These are phyloP conservation scores for Hanseniaspora gamundiae DNA, from an alignment of 1,139 yeast species.

Conservation along the genomic window DNA sequence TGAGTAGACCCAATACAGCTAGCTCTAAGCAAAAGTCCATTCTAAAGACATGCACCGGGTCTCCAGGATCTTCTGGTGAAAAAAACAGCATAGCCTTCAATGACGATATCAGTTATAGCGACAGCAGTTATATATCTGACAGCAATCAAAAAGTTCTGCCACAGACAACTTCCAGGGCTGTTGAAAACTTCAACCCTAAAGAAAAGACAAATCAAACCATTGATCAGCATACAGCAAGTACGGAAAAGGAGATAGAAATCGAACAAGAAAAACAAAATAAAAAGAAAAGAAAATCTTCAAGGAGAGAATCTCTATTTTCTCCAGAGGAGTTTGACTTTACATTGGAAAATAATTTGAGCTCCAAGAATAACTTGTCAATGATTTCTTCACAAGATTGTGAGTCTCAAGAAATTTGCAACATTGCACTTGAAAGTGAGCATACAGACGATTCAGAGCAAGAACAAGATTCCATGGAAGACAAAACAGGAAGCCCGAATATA, in stretches of 20 bases:
- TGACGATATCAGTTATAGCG: neutral
- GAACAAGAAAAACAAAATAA: slow-evolving; percentile 8
- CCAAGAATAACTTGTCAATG: neutral
- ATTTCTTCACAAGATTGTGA: neutral
- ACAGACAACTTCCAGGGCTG: too few species aligned
- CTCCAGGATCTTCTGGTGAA: neutral
- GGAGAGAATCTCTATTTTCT: slow-evolving; percentile 29
- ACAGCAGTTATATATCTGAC: neutral
- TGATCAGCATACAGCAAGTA: neutral
- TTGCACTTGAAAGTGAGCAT: neutral
- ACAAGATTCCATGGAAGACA: too few species aligned
- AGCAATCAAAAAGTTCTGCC: too few species aligned
- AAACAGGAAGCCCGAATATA: too few species aligned
- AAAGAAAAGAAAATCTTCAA: slow-evolving; percentile 27
- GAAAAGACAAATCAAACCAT: too few species aligned
- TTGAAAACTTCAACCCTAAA: too few species aligned
- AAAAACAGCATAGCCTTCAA: neutral
- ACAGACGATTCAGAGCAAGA: neutral
- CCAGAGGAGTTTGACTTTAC: slow-evolving; percentile 20
- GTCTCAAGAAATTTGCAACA: neutral
- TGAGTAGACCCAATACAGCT: neutral
- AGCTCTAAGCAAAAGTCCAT: neutral
- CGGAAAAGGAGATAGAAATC: neutral
- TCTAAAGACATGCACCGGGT: neutral
- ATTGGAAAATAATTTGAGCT: slow-evolving; percentile 4